Percentiles rank a stretch among this genome's conserved stretches.
phyloP scores from a whole-genome alignment of 768 basidiomycete genomes.

The Lanmaoa rubissima region DNA sequence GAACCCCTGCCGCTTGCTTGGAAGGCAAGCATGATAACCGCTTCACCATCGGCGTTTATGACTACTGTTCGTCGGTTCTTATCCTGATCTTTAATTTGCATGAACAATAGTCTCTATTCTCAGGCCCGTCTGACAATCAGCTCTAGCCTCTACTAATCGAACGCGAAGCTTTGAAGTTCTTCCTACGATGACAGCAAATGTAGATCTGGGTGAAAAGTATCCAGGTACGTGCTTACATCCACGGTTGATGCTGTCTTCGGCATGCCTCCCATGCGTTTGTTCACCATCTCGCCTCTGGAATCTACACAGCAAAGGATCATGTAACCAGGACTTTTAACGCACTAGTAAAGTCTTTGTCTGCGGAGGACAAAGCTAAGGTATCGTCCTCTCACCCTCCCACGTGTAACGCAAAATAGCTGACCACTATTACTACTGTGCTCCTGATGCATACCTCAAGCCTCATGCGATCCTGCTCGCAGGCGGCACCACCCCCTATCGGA shows the following conservation, averaged over 20 bases:
- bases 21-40: conserved; percentile 94
- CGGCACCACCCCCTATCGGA: conserved; percentile 58
- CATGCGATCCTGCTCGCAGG: conserved; percentile 71
- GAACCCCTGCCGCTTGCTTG: conserved; percentile 76
- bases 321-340: conserved; percentile 51
- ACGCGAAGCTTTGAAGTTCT: not conserved
- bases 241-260: not conserved
- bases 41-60: conserved; percentile 69
- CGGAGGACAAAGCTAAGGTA: conserved; percentile 53
- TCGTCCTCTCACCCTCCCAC: not conserved
- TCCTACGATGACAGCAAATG: conserved; percentile 5
- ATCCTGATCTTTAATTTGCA: not conserved
- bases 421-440: not conserved
- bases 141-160: not conserved
- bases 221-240: conserved; percentile 16
- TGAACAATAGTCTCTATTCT: not conserved
- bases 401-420: not conserved
- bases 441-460: conserved; percentile 40
- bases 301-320: conserved; percentile 47
- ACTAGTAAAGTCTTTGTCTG: conserved; percentile 49
- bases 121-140: not conserved
- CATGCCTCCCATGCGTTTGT: not conserved
- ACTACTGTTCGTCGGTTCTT: not conserved
- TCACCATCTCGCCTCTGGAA: not conserved
- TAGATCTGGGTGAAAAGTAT: conserved; percentile 16